These are phyloP conservation scores for Nymphaea thermarum DNA, from an alignment of 164 flowering plant genomes.

Conservation along the genomic window DNA sequence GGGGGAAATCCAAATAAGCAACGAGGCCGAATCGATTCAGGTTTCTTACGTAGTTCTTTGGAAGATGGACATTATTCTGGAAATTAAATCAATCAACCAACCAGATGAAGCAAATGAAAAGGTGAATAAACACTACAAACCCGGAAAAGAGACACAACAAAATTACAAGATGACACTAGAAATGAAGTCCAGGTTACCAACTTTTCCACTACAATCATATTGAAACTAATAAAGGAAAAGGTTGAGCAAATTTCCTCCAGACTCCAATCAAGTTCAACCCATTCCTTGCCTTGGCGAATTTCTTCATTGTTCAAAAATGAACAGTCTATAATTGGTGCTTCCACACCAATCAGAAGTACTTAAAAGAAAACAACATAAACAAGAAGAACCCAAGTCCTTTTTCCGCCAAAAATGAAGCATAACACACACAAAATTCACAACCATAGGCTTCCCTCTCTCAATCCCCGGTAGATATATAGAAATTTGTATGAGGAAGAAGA, in stretches of 20 bases:
- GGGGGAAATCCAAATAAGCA: not conserved
- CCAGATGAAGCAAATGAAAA: not conserved
- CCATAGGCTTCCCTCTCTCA: conserved; percentile 37
- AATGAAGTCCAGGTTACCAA: not conserved
- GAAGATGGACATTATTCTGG: no score
- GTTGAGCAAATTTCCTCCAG: no score
- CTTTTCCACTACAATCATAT: not conserved
- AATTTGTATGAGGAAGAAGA: no score
- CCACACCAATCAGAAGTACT: no score
- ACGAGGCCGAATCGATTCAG: not conserved
- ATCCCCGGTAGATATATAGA: not conserved
- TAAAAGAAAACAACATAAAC: not conserved
- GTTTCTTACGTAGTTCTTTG: not conserved
- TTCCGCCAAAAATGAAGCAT: not conserved
- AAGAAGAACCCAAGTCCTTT: not conserved
- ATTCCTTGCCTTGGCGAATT: not conserved
- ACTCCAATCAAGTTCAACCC: not conserved
- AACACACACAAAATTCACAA: conserved; percentile 4
- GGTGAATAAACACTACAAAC: not conserved
- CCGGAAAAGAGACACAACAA: not conserved
- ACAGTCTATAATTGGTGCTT: not conserved
- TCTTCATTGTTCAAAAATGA: no score
- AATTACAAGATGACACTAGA: not conserved
- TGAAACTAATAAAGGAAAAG: no score
- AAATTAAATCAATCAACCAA: not conserved